A percentile compares a stretch with the other conserved stretches of the same genome.
Evolutionary conservation across 179 eudicot species (phyloP).

Genomic region (Patellifolia procumbens): DNA sequence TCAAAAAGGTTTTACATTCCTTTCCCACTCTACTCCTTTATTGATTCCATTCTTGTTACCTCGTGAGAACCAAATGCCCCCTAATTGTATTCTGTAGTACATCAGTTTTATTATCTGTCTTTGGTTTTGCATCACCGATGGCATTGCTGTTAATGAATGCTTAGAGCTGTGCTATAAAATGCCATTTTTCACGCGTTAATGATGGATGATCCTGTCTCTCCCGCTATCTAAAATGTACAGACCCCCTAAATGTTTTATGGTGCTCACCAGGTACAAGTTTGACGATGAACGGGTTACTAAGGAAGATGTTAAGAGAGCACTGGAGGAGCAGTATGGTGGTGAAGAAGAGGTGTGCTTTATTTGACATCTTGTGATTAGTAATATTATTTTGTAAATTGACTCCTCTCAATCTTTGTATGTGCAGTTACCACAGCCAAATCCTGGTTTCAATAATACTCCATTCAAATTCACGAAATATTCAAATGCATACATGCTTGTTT

Average conservation of each 20-base stretch:
- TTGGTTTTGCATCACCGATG: neutral
- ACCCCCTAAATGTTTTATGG: neutral
- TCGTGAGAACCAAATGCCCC: no score
- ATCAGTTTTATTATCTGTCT: neutral
- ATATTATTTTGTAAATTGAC: conserved; percentile 13
- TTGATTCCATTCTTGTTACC: no score
- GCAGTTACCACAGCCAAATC: conserved; percentile 68
- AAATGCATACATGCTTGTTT: conserved; percentile 76
- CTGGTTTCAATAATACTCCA: conserved; percentile 69
- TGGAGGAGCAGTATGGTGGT: conserved; percentile 80
- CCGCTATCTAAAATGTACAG: neutral
- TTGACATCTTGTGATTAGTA: conserved; percentile 6
- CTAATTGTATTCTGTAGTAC: neutral
- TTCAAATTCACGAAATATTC: conserved; percentile 71
- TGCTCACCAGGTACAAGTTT: conserved; percentile 58
- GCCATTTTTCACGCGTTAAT: neutral
- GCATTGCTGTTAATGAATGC: neutral
- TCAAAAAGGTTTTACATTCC: no score
- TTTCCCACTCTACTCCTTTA: no score
- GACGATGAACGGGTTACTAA: conserved; percentile 79
- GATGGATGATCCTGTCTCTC: neutral
- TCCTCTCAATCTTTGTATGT: conserved; percentile 13
- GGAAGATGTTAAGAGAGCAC: conserved; percentile 71
- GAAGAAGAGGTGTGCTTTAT: conserved; percentile 62
- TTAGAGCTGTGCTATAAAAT: neutral